Percentiles rank a stretch among this genome's conserved stretches.
Evolutionary conservation across 306 rosid genomes (phyloP).

Genomic region (Trifolium repens): DNA sequence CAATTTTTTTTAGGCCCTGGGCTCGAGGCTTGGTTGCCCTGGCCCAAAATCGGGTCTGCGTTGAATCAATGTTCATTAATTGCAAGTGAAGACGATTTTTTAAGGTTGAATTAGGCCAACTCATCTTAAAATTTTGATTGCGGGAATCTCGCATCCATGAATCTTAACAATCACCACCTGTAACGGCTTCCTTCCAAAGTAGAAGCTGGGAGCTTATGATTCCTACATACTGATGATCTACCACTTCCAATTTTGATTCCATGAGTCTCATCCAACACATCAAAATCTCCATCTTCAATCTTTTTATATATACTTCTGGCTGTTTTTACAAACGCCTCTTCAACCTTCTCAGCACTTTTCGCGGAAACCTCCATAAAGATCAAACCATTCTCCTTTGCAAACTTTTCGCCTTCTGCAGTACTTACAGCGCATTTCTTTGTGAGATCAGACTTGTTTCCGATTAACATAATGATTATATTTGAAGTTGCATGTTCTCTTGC

Average conservation of each 20-base stretch:
- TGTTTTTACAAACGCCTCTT: constrained; percentile 95
- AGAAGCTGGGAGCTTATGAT: too few species aligned
- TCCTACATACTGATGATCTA: constrained; percentile 43
- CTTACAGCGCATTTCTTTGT: constrained; percentile 93
- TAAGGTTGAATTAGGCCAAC: too few species aligned
- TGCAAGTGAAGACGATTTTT: too few species aligned
- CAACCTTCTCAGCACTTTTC: constrained; percentile 89
- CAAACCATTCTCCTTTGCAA: constrained; percentile 91
- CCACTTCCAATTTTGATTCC: constrained; percentile 90
- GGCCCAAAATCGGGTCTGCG: too few species aligned
- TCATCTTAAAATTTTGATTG: too few species aligned
- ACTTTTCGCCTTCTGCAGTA: constrained; percentile 96
- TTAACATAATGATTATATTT: constrained; percentile 56
- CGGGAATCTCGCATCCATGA: too few species aligned
- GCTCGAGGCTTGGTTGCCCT: too few species aligned
- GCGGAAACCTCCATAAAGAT: constrained; percentile 98
- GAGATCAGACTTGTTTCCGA: constrained; percentile 94
- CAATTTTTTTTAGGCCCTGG: too few species aligned
- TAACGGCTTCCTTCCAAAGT: too few species aligned
- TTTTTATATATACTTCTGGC: constrained; percentile 86
- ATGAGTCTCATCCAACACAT: constrained; percentile 91
- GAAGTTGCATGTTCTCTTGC: background rate
- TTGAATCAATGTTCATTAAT: too few species aligned
- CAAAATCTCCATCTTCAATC: constrained; percentile 89
- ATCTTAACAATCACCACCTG: too few species aligned